Evolutionary conservation across 2,329 filamentous ascomycete genomes (phyloP), one percentile per base, ranked within the genome.

Genomic region (Fonsecaea multimorphosa): DNA sequence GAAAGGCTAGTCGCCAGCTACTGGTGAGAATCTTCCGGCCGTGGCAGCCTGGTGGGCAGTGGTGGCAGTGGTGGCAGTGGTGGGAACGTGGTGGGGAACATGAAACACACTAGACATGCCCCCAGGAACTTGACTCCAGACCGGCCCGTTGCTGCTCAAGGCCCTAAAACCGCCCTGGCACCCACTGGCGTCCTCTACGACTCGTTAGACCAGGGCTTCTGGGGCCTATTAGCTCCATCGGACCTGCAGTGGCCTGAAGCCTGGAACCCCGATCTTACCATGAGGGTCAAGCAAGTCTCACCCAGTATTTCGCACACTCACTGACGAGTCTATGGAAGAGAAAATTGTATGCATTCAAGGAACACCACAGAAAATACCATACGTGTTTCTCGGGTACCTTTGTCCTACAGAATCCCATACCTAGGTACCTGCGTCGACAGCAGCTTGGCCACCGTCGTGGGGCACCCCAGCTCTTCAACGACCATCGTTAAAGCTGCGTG

Each of bases 91-190:
- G n/a, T 49, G 44, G 58, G 46, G 58, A 61, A 34, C 19, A 12
- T 49, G 44, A 49, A 49, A 49, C 44, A 49, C 44, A 49, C 44
- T 52, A 60, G 58, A 58, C 58, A 60, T 46, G 58, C 40, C 58
- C 24, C 58, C 40, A 40, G 58, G 58, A 52, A 60, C 58, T 60
- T 60, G 58, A 60, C 58, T 60, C 58, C 58, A 60, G 44, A 60
- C 58, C 58, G 58, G 58, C 40, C 58, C 58, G 58, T 34, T 24
- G 12, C 32, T 38, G 29, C 32, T 34, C 8, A 55, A 38, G 16
- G 36, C 27, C 27, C 57, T 59, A 59, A 59, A 51, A 51, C 24
- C 34, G 40, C n/a, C 29, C n/a, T 51, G 11, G 19, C 19, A 16
- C 36, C 19, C 22, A 38, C 29, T 31, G 8, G 29, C 3, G n/a